These are phyloP conservation scores for Coriaria nepalensis DNA, from an alignment of 306 rosid species.

Conservation along the genomic window DNA sequence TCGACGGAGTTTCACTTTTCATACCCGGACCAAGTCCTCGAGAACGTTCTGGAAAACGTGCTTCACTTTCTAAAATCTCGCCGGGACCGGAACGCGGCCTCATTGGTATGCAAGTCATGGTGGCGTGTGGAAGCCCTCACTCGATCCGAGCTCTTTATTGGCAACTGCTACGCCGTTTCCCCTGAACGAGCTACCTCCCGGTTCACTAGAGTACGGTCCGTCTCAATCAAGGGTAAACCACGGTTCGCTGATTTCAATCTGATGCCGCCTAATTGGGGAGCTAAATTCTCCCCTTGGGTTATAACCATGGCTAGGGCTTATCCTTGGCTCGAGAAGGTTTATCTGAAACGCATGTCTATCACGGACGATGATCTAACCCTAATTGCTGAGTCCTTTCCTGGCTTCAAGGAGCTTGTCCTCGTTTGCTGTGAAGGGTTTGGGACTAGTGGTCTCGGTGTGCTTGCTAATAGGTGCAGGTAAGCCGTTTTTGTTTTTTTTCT, in stretches of 20 bases:
- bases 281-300: conserved; percentile 65
- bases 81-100: conserved; percentile 85
- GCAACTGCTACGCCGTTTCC: conserved; percentile 64
- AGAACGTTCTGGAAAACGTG: conserved; percentile 89
- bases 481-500: neutral
- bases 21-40: conserved; percentile 61
- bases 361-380: conserved; percentile 44
- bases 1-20: conserved; percentile 24
- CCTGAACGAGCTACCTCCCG: conserved; percentile 49
- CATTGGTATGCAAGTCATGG: conserved; percentile 92
- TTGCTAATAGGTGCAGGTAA: conserved; percentile 65
- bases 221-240: conserved; percentile 70
- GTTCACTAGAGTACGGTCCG: conserved; percentile 39
- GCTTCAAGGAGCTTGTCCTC: conserved; percentile 58
- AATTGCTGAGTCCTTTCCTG: conserved; percentile 38
- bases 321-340: conserved; percentile 73
- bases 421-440: conserved; percentile 75
- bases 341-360: conserved; percentile 67
- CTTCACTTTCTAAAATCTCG: conserved; percentile 69
- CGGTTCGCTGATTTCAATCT: conserved; percentile 80
- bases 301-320: conserved; percentile 42
- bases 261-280: conserved; percentile 76
- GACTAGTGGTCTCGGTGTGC: conserved; percentile 49
- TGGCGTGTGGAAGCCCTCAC: conserved; percentile 75
- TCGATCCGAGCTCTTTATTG: conserved; percentile 79